A percentile compares a stretch with the other conserved stretches of the same genome.
phyloP scores from a whole-genome alignment of 768 basidiomycete genomes.

The button mushroom (Agaricus bisporus) region DNA sequence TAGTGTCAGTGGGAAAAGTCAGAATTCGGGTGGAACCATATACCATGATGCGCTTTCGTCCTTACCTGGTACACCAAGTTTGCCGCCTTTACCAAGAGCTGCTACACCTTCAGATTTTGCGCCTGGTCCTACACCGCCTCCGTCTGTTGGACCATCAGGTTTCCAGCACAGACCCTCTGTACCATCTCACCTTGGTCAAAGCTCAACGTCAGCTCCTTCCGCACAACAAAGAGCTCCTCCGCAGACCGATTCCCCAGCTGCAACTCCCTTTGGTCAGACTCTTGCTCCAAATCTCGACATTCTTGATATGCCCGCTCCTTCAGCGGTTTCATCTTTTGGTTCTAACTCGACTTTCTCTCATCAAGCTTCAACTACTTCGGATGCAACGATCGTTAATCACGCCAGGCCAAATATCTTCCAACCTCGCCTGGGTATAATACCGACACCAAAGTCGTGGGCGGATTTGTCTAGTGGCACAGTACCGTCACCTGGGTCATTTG shows the following conservation, averaged over 20 bases:
- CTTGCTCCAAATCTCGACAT: conserved; percentile 18
- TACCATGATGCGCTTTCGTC: conserved; percentile 62
- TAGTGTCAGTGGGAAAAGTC: conserved; percentile 47
- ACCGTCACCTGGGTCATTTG: conserved; percentile 12
- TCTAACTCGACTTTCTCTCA: conserved; percentile 29
- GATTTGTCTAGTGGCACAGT: conserved; percentile 14
- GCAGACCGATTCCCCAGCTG: neutral
- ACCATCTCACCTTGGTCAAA: conserved; percentile 14
- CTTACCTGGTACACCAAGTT: conserved; percentile 32
- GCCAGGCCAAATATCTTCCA: conserved; percentile 22
- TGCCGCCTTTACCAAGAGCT: conserved; percentile 40
- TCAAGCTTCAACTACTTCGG: conserved; percentile 8
- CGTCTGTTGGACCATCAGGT: neutral
- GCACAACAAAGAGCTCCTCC: conserved; percentile 17
- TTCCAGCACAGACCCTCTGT: conserved; percentile 16
- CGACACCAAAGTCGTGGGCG: conserved; percentile 25
- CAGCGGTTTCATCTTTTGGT: conserved; percentile 47
- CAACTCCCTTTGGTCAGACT: conserved; percentile 1
- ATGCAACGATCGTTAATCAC: neutral
- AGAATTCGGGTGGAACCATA: conserved; percentile 45
- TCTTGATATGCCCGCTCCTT: conserved; percentile 41
- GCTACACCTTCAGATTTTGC: conserved; percentile 33
- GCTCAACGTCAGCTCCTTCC: conserved; percentile 18
- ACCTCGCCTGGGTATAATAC: conserved; percentile 29
- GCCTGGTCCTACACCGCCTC: neutral